These are phyloP conservation scores for Hypoxylon fragiforme DNA, from an alignment of 495 filamentous ascomycete genomes.

Conservation along the genomic window DNA sequence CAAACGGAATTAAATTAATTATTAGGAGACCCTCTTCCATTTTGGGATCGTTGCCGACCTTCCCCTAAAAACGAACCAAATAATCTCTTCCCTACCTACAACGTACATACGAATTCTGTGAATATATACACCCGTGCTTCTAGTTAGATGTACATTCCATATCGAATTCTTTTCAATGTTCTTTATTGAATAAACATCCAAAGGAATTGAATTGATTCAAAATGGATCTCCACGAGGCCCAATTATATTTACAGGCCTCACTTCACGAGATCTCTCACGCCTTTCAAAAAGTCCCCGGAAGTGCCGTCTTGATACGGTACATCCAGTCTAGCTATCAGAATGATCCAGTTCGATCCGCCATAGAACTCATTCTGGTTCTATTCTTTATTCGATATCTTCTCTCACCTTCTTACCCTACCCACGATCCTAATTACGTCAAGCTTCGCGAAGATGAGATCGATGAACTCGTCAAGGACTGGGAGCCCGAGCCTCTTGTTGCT, in stretches of 20 bases:
- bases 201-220: conserved; percentile 19
- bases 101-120: too few relatives aligned
- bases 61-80: not conserved
- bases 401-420: conserved; percentile 85
- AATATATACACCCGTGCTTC: too few relatives aligned
- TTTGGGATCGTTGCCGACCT: conserved; percentile 13
- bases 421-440: conserved; percentile 81
- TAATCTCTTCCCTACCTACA: not conserved
- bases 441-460: conserved; percentile 96
- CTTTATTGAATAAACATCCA: conserved; percentile 3
- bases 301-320: conserved; percentile 91
- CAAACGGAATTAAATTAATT: not conserved
- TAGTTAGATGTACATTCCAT: too few relatives aligned
- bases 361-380: conserved; percentile 92
- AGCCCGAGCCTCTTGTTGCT: conserved; percentile 86
- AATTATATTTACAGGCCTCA: conserved; percentile 67
- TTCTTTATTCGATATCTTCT: conserved; percentile 94
- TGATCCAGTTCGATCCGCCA: conserved; percentile 88
- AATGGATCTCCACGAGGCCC: conserved; percentile 84
- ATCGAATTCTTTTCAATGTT: too few relatives aligned
- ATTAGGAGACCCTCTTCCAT: conserved; percentile 17
- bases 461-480: conserved; percentile 96
- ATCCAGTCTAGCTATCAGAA: conserved; percentile 97
- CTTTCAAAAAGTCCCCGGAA: conserved; percentile 90
- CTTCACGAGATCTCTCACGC: conserved; percentile 65